Evolutionary conservation across 805 yeast species (phyloP).

Genomic region (Candida stauntonica): DNA sequence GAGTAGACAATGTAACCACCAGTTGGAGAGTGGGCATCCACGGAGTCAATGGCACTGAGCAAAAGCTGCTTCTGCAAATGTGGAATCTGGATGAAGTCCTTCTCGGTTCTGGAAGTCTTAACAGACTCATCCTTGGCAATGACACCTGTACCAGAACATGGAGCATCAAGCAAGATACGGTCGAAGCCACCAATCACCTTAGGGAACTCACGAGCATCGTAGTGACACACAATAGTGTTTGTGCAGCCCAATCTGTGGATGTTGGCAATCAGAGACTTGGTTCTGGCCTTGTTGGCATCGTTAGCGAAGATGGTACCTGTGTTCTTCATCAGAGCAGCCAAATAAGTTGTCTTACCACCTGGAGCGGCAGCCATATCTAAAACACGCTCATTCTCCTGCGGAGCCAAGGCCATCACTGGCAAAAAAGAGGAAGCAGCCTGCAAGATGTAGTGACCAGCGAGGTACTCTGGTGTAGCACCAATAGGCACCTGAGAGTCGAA

Average conservation of each 20-base stretch:
- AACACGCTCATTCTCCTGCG: conserved; percentile 94
- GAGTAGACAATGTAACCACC: conserved; percentile 96
- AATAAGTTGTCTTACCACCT: conserved; percentile 96
- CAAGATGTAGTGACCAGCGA: conserved; percentile 95
- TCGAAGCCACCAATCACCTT: conserved; percentile 98
- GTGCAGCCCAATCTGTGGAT: conserved; percentile 96
- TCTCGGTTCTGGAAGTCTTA: conserved; percentile 88
- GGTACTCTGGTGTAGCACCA: conserved; percentile 98
- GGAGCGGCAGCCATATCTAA: conserved; percentile 99
- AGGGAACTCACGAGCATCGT: conserved; percentile 98
- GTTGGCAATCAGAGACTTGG: conserved; percentile 93
- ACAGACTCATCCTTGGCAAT: conserved; percentile 96
- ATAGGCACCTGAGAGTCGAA: conserved; percentile 99
- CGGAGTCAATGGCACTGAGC: conserved; percentile 94
- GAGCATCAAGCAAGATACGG: conserved; percentile 92
- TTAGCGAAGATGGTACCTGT: conserved; percentile 97
- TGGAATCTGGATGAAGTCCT: conserved; percentile 94
- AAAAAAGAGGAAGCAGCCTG: conserved; percentile 98
- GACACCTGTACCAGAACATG: conserved; percentile 99
- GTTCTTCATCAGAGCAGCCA: conserved; percentile 94
- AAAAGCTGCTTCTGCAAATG: conserved; percentile 93
- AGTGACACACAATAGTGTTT: conserved; percentile 93
- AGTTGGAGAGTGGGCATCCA: conserved; percentile 84
- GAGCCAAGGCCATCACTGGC: conserved; percentile 96
- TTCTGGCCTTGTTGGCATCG: conserved; percentile 94